Conservation (phyloP, 2,329 filamentous ascomycete species). For the Cryphonectria carpinicola region DNA sequence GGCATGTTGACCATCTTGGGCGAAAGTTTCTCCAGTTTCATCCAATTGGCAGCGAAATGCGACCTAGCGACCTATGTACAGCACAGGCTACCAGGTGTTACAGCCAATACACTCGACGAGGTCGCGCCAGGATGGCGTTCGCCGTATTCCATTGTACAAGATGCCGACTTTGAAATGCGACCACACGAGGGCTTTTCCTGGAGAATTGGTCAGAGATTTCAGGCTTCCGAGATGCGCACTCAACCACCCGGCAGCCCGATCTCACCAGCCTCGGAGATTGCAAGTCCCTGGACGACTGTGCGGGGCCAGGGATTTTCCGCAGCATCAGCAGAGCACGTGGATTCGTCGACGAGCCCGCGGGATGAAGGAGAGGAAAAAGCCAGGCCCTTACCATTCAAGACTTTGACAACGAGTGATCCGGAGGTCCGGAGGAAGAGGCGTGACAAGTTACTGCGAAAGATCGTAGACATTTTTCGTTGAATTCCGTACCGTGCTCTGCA, state of each 20-base stretch:
- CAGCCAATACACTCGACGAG: neutral
- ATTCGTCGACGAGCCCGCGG: neutral
- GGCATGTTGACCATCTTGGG: slow-evolving; percentile 1
- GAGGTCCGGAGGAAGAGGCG: neutral
- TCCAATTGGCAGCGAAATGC: neutral
- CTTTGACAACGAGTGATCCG: neutral
- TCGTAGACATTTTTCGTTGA: neutral
- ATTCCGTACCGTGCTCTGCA: too few species aligned
- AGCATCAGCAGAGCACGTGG: neutral
- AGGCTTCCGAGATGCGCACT: neutral
- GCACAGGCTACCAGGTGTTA: neutral
- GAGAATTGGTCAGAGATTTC: neutral
- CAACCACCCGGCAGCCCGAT: neutral
- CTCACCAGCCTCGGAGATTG: neutral
- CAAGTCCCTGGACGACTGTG: neutral
- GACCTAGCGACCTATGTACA: slow-evolving; percentile 11
- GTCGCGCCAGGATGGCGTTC: slow-evolving; percentile 9
- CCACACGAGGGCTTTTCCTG: neutral
- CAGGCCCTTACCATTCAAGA: neutral
- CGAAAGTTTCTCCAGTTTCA: neutral
- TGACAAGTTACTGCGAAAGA: neutral
- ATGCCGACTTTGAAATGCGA: neutral
- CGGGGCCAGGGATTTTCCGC: neutral
- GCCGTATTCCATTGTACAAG: neutral
- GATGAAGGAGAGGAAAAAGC: neutral